Evolutionary conservation across 2,329 filamentous ascomycete species (phyloP).

Genomic region (Sporothrix pseudoabietina): DNA sequence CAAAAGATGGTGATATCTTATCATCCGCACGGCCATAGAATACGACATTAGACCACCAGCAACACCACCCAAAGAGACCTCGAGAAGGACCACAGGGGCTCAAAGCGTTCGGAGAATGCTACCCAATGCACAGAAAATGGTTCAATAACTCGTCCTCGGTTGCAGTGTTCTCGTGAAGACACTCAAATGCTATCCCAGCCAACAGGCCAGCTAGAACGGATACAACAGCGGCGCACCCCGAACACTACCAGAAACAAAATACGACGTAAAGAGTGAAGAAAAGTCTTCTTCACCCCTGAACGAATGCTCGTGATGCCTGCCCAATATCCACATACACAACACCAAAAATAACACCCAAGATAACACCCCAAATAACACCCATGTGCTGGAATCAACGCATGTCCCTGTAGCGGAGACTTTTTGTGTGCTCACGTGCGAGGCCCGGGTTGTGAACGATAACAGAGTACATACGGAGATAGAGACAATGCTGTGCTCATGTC

Average conservation of each 20-base stretch:
- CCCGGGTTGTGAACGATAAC: background rate
- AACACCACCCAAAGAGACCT: background rate
- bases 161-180: background rate
- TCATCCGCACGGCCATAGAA: background rate
- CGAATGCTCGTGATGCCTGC: background rate
- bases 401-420: background rate
- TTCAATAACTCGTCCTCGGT: background rate
- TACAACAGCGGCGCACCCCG: conserved; percentile 6
- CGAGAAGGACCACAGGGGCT: conserved; percentile 4
- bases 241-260: background rate
- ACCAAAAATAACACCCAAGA: conserved; percentile 9
- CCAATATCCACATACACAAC: background rate
- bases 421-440: background rate
- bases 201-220: background rate
- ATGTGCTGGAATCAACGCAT: conserved; percentile 12
- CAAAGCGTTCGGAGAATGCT: background rate
- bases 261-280: background rate
- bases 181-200: background rate
- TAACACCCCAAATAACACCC: conserved; percentile 14
- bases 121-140: background rate
- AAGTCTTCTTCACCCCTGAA: background rate
- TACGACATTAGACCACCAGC: background rate
- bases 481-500: background rate
- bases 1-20: background rate
- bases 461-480: background rate